These are phyloP conservation scores for Neltuma alba DNA, from an alignment of 306 rosid species.

Conservation along the genomic window DNA sequence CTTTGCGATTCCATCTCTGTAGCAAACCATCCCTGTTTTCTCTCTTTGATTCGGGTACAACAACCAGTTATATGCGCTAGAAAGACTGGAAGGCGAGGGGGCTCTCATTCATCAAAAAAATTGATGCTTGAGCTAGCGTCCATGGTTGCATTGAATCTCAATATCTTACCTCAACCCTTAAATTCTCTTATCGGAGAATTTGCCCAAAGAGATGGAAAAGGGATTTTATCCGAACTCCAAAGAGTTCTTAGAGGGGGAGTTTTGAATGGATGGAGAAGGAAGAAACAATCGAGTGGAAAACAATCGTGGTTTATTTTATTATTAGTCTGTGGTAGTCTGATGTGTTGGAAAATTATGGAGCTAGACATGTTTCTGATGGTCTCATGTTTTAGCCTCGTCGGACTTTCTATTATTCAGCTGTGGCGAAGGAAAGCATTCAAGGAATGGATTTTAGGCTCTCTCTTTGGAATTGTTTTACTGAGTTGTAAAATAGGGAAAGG, in stretches of 20 bases:
- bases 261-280: slow-evolving; percentile 17
- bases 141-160: slow-evolving; percentile 40
- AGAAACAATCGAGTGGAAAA: background rate
- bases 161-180: slow-evolving; percentile 50
- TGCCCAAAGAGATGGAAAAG: slow-evolving; percentile 11
- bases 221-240: background rate
- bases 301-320: background rate
- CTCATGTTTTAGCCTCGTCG: slow-evolving; percentile 28
- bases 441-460: slow-evolving; percentile 48
- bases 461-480: slow-evolving; percentile 38
- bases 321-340: slow-evolving; percentile 28
- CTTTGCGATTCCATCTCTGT: background rate
- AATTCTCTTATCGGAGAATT: slow-evolving; percentile 39
- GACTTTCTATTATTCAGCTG: slow-evolving; percentile 32
- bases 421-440: slow-evolving; percentile 27
- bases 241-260: slow-evolving; percentile 4
- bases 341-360: slow-evolving; percentile 40
- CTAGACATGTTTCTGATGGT: slow-evolving; percentile 37
- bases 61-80: slow-evolving; percentile 26
- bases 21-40: background rate
- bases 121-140: slow-evolving; percentile 48
- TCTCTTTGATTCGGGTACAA: background rate
- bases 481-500: slow-evolving; percentile 38
- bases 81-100: background rate
- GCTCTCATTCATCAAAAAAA: slow-evolving; percentile 31